These are phyloP conservation scores for Stygiomarasmius scandens DNA, from an alignment of 1,284 basidiomycete species.

Conservation along the genomic window DNA sequence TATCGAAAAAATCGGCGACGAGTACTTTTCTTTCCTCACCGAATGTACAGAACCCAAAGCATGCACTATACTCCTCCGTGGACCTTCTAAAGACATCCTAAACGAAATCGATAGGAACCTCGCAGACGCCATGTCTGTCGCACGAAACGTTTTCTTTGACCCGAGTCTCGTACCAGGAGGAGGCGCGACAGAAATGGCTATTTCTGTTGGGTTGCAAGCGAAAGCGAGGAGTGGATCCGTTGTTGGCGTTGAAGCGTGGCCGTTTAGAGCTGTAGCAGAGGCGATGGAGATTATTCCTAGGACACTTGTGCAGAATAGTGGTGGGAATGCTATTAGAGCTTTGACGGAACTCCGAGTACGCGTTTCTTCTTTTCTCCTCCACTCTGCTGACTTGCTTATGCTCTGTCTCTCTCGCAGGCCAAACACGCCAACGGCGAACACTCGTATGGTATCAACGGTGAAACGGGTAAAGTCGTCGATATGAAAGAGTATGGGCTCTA, in stretches of 20 bases:
- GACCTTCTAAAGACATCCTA: slow-evolving; percentile 96
- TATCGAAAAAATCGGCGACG: slow-evolving; percentile 97
- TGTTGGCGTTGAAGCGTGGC: slow-evolving; percentile 88
- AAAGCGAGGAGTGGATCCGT: slow-evolving; percentile 22
- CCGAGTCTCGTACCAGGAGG: slow-evolving; percentile 91
- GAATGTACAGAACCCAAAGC: slow-evolving; percentile 94
- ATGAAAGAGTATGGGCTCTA: slow-evolving; percentile 95
- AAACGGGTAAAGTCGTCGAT: slow-evolving; percentile 93
- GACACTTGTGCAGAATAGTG: slow-evolving; percentile 93
- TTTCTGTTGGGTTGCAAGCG: slow-evolving; percentile 69
- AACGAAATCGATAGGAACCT: slow-evolving; percentile 98
- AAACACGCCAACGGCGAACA: slow-evolving; percentile 93
- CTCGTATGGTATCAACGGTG: slow-evolving; percentile 93
- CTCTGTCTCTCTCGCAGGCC: slow-evolving; percentile 54
- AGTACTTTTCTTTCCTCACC: slow-evolving; percentile 98
- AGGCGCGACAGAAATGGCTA: slow-evolving; percentile 98
- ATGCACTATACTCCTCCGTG: slow-evolving; percentile 97
- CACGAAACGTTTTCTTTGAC: slow-evolving; percentile 96
- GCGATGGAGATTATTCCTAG: slow-evolving; percentile 98
- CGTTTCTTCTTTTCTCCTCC: slow-evolving; percentile 23
- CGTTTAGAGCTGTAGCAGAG: slow-evolving; percentile 91
- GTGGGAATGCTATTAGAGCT: slow-evolving; percentile 92
- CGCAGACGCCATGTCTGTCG: slow-evolving; percentile 97
- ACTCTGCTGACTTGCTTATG: background rate
- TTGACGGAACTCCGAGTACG: slow-evolving; percentile 87